These are phyloP conservation scores for Citrus sp. DNA, from an alignment of 345 rosid species.

Conservation along the genomic window DNA sequence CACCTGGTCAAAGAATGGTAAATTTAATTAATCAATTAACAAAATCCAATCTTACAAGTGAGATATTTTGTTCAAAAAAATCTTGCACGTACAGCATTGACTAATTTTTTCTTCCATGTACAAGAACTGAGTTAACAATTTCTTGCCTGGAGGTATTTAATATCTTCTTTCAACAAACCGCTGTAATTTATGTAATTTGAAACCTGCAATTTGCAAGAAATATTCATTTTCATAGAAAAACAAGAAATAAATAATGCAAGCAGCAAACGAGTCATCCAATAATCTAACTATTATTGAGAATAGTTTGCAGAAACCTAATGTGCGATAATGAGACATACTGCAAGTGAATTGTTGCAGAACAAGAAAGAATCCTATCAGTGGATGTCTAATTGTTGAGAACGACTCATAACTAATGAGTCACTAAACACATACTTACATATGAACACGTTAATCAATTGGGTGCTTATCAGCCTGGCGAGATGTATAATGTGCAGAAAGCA, in stretches of 20 bases:
- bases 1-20: not conserved
- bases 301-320: not conserved
- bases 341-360: not conserved
- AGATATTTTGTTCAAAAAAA: not conserved
- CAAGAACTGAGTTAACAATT: not conserved
- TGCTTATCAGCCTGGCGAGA: slow-evolving; percentile 97
- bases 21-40: not conserved
- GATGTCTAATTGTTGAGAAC: not conserved
- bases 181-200: not conserved
- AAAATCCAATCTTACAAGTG: not conserved
- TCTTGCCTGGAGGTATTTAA: not conserved
- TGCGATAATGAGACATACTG: not conserved
- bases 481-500: slow-evolving; percentile 91
- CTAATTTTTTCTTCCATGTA: not conserved
- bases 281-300: not conserved
- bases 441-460: slow-evolving; percentile 59
- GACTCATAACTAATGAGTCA: not conserved
- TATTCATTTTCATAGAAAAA: not conserved
- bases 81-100: not conserved
- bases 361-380: not conserved
- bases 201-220: not conserved
- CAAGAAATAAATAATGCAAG: not conserved
- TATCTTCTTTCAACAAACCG: not conserved
- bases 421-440: slow-evolving; percentile 23
- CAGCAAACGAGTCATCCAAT: not conserved